phyloP scores from a whole-genome alignment of 352 stramenopile species.

The Pythium phragmiticola region DNA sequence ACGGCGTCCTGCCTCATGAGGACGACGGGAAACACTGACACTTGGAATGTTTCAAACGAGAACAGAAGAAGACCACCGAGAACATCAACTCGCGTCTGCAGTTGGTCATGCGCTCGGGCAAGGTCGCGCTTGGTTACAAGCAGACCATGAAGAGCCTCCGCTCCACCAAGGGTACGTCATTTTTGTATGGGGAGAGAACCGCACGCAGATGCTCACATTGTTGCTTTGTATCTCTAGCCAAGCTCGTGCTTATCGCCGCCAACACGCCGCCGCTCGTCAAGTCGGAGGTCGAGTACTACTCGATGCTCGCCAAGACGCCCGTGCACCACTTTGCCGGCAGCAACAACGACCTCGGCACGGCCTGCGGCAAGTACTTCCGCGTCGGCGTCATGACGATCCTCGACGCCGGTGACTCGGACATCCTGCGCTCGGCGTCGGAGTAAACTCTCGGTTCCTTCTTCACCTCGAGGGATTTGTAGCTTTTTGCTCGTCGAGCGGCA shows the following conservation, averaged over 20 bases:
- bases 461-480: background rate
- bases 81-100: conserved; percentile 99
- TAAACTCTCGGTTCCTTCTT: conserved; percentile 32
- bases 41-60: conserved; percentile 21
- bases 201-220: background rate
- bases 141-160: conserved; percentile 97
- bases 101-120: conserved; percentile 99
- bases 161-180: conserved; percentile 82
- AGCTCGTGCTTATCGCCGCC: conserved; percentile 97
- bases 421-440: conserved; percentile 85
- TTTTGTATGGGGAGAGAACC: no score
- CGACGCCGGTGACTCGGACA: conserved; percentile 99
- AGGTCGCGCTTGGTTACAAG: conserved; percentile 99
- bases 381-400: conserved; percentile 96
- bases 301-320: conserved; percentile 98
- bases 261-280: conserved; percentile 99
- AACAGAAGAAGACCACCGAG: conserved; percentile 97
- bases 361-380: conserved; percentile 99
- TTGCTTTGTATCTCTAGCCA: conserved; percentile 50
- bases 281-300: conserved; percentile 99
- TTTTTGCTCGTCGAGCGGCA: conserved; percentile 1
- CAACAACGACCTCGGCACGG: conserved; percentile 99
- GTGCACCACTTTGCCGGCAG: conserved; percentile 98
- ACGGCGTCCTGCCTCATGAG: background rate
- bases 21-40: conserved; percentile 18